A percentile compares a stretch with the other conserved stretches of the same genome.
These are phyloP conservation scores for Lizonia empirigonia DNA, from an alignment of 2,329 filamentous ascomycete species.

Conservation along the genomic window DNA sequence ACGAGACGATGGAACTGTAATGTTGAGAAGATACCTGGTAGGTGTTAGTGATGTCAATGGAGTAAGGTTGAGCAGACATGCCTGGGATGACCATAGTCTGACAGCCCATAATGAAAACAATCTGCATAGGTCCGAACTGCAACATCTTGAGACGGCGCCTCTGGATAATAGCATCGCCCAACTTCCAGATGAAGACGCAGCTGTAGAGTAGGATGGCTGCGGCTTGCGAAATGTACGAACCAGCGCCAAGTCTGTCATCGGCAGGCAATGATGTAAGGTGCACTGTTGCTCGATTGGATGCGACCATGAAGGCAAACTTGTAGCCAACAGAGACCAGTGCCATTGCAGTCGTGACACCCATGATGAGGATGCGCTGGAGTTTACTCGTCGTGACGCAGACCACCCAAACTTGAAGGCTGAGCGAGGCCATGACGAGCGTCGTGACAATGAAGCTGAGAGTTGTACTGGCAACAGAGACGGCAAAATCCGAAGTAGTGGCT, in stretches of 20 bases:
- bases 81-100: conserved; percentile 70
- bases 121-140: conserved; percentile 68
- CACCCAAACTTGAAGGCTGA: conserved; percentile 68
- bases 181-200: conserved; percentile 65
- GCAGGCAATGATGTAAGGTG: conserved; percentile 36
- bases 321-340: conserved; percentile 60
- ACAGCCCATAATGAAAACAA: conserved; percentile 70
- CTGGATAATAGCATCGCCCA: conserved; percentile 62
- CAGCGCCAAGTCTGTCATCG: conserved; percentile 30
- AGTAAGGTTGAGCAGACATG: conserved; percentile 33
- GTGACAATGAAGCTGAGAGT: conserved; percentile 61
- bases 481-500: conserved; percentile 54
- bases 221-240: conserved; percentile 58
- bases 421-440: conserved; percentile 61
- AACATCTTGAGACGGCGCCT: conserved; percentile 63
- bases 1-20: conserved; percentile 59
- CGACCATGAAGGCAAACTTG: conserved; percentile 59
- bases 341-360: conserved; percentile 55
- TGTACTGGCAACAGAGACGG: conserved; percentile 55
- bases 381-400: conserved; percentile 60
- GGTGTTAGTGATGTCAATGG: conserved; percentile 25
- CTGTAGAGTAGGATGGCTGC: conserved; percentile 67
- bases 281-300: conserved; percentile 53
- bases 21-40: conserved; percentile 64
- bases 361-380: conserved; percentile 53